A percentile compares a stretch with the other conserved stretches of the same genome.
These are phyloP conservation scores for Yarrowia osloensis DNA, from an alignment of 805 yeast species.

Conservation along the genomic window DNA sequence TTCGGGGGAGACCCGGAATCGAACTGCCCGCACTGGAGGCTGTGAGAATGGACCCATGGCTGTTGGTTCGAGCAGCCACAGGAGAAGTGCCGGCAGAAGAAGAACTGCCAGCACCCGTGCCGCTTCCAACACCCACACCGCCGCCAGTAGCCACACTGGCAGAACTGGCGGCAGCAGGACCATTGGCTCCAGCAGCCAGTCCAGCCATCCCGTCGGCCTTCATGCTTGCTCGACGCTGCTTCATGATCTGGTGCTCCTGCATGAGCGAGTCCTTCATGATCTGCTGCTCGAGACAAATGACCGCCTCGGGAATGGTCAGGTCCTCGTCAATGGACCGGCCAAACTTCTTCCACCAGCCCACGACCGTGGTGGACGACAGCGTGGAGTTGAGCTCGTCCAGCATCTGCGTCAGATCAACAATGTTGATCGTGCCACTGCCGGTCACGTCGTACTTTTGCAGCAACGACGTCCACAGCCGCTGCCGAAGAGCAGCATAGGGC, in stretches of 20 bases:
- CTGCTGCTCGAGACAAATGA: conserved; percentile 52
- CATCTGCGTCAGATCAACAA: conserved; percentile 63
- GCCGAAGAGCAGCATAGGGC: conserved; percentile 63
- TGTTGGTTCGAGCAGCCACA: conserved; percentile 3
- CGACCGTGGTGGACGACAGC: conserved; percentile 41
- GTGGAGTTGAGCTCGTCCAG: conserved; percentile 65
- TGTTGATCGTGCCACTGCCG: conserved; percentile 50
- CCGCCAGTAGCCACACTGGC: neutral
- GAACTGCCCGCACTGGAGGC: neutral
- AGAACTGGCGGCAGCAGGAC: neutral
- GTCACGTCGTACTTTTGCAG: conserved; percentile 55
- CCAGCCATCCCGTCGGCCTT: neutral
- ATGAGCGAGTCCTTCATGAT: conserved; percentile 37
- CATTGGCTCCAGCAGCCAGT: neutral
- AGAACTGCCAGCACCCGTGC: neutral
- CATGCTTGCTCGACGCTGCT: conserved; percentile 6
- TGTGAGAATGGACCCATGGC: neutral
- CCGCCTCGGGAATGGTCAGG: conserved; percentile 57
- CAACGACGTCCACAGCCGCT: conserved; percentile 68
- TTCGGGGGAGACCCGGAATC: neutral
- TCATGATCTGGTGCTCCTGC: conserved; percentile 16
- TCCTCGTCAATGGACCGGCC: conserved; percentile 44
- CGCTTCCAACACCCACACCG: neutral
- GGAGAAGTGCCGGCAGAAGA: neutral
- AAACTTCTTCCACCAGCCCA: conserved; percentile 40